phyloP scores from a whole-genome alignment of 2,329 filamentous ascomycete species.

The Leptodontidium sp. region DNA sequence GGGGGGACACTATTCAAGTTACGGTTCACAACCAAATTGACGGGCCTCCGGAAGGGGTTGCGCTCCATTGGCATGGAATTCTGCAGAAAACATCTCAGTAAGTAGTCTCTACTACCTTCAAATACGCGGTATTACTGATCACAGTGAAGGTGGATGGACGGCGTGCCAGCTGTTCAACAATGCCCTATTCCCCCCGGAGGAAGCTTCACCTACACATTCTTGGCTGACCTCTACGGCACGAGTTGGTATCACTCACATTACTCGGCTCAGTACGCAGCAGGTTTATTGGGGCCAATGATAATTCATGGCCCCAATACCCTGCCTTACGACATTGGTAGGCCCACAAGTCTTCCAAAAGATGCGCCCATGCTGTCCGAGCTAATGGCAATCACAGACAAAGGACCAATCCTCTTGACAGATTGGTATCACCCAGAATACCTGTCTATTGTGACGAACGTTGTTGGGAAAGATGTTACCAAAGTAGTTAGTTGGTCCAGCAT shows the following conservation, averaged over 20 bases:
- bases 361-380: neutral
- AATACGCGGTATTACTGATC: neutral
- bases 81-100: constrained; percentile 49
- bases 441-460: constrained; percentile 47
- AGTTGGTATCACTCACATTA: constrained; percentile 65
- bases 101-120: neutral
- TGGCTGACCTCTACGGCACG: constrained; percentile 48
- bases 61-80: constrained; percentile 58
- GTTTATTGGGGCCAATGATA: constrained; percentile 66
- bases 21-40: constrained; percentile 75
- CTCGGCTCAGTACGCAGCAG: constrained; percentile 58
- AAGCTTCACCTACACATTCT: constrained; percentile 44
- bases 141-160: constrained; percentile 49
- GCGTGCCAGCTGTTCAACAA: constrained; percentile 60
- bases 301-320: constrained; percentile 66
- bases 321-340: constrained; percentile 60
- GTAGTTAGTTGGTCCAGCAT: neutral
- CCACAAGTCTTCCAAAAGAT: neutral
- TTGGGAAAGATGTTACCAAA: neutral
- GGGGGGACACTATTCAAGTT: constrained; percentile 60
- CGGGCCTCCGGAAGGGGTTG: constrained; percentile 47
- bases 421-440: constrained; percentile 55
- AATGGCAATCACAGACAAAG: constrained; percentile 56
- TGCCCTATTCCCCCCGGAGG: constrained; percentile 67
- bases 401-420: constrained; percentile 54